A percentile compares a stretch with the other conserved stretches of the same genome.
Evolutionary conservation across 305 asterid species (phyloP).

Genomic region (Solanum hybrid): DNA sequence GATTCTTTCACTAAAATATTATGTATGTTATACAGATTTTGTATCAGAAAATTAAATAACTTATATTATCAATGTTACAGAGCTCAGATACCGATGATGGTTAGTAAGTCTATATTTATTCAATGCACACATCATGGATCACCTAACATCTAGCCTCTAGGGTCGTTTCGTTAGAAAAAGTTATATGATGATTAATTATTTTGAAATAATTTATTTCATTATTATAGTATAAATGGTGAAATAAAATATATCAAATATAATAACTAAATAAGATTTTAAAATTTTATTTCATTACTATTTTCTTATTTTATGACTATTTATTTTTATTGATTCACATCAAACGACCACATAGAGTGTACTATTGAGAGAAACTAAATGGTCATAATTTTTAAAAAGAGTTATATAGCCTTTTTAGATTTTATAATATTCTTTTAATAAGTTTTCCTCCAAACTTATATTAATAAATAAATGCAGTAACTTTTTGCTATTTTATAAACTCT

Average conservation of each 20-base stretch:
- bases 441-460: neutral
- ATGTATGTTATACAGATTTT: neutral
- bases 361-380: neutral
- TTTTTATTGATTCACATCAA: no score
- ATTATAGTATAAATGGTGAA: no score
- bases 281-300: no score
- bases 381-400: neutral
- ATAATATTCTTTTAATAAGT: neutral
- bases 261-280: accelerated
- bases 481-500: neutral
- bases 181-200: no score
- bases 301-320: no score
- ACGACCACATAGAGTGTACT: no score
- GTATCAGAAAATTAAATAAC: neutral
- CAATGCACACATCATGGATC: neutral
- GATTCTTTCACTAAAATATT: neutral
- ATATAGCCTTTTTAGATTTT: neutral
- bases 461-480: neutral
- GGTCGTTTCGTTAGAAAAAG: no score
- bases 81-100: neutral
- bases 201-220: no score
- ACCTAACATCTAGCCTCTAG: neutral
- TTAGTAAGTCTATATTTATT: neutral
- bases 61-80: neutral
- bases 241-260: no score